Evolutionary conservation across 2,329 filamentous ascomycete genomes (phyloP).

Genomic region (Colletotrichum trifolii): DNA sequence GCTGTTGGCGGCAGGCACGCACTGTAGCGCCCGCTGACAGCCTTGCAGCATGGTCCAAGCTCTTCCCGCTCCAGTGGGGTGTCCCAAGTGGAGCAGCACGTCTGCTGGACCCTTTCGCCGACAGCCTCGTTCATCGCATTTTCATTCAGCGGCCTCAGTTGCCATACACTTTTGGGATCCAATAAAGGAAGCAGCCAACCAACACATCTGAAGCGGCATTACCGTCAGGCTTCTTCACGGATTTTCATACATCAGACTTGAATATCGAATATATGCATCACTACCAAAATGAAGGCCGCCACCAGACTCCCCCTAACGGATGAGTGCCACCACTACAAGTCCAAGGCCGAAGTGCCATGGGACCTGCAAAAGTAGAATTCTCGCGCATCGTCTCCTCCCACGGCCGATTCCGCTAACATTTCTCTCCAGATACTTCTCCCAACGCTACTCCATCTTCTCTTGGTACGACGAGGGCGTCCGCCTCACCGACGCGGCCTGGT

Average conservation of each 20-base stretch:
- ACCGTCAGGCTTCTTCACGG: not conserved
- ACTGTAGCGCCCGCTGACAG: constrained; percentile 29
- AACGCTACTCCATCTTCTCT: constrained; percentile 88
- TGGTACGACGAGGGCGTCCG: constrained; percentile 88
- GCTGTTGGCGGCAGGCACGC: too few relatives aligned
- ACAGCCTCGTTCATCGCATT: constrained; percentile 39
- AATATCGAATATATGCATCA: constrained; percentile 24
- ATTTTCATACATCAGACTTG: not conserved
- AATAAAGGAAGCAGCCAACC: constrained; percentile 7
- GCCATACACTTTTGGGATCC: not conserved
- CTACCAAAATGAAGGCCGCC: constrained; percentile 52
- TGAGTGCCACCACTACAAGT: constrained; percentile 80
- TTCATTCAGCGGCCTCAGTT: constrained; percentile 14
- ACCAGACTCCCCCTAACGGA: constrained; percentile 65
- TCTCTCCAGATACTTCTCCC: constrained; percentile 81
- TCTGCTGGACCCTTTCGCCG: constrained; percentile 1
- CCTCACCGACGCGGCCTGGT: constrained; percentile 96
- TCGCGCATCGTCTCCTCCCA: not conserved
- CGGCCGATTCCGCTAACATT: not conserved
- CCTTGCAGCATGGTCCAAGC: constrained; percentile 41
- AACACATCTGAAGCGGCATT: not conserved
- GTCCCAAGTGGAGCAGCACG: not conserved
- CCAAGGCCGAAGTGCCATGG: constrained; percentile 77
- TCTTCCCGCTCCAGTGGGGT: constrained; percentile 30
- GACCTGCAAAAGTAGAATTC: constrained; percentile 82